A percentile compares a stretch with the other conserved stretches of the same genome.
These are phyloP conservation scores for Chenopodium suecicum DNA, from an alignment of 148 eudicot genomes.

Conservation along the genomic window DNA sequence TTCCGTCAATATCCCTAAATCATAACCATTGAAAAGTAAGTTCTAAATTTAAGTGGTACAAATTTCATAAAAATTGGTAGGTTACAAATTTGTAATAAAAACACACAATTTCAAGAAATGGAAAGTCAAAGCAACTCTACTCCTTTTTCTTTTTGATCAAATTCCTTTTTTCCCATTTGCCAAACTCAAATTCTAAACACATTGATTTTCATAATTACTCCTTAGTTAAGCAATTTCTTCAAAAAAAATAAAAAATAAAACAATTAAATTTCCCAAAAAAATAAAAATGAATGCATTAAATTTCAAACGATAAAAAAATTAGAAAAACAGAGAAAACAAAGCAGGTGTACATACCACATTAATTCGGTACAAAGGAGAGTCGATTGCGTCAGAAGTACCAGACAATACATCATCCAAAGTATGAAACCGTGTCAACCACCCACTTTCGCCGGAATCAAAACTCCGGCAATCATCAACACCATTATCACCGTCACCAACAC, in stretches of 20 bases:
- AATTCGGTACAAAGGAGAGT: constrained; percentile 2
- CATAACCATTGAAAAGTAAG: too few species aligned
- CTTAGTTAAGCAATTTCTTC: too few species aligned
- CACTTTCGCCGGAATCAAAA: constrained; percentile 21
- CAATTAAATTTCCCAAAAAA: too few species aligned
- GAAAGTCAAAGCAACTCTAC: neutral
- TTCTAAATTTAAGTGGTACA: too few species aligned
- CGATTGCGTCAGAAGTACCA: constrained; percentile 3
- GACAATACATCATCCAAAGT: constrained; percentile 41
- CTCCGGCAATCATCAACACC: constrained; percentile 24
- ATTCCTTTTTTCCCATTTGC: neutral
- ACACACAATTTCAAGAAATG: neutral
- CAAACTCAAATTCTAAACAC: too few species aligned
- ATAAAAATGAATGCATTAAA: neutral
- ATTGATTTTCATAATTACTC: too few species aligned
- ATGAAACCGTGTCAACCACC: constrained; percentile 32
- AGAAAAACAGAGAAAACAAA: constrained; percentile 1
- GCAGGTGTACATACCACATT: constrained; percentile 28
- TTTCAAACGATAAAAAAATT: too few species aligned
- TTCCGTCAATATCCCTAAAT: too few species aligned
- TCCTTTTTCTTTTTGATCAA: too few species aligned
- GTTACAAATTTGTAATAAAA: too few species aligned
- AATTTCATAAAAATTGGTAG: too few species aligned
- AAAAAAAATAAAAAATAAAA: too few species aligned
- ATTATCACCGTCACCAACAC: constrained; percentile 9